phyloP scores from a whole-genome alignment of 306 rosid genomes.

The Gastrolobium villosum region DNA sequence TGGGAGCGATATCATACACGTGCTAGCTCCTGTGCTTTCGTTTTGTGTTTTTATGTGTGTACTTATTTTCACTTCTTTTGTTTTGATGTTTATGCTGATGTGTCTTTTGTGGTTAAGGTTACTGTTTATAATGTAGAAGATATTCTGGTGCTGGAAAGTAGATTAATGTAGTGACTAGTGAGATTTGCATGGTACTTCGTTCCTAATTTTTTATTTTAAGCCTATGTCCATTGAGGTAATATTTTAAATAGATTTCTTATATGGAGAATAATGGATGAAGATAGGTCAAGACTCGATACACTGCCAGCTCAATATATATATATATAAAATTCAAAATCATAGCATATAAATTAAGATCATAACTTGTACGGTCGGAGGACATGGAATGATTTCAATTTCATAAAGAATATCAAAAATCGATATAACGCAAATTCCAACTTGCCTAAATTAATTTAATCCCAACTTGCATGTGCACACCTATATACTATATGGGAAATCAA shows the following conservation, averaged over 20 bases:
- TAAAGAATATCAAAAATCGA: slow-evolving; percentile 14
- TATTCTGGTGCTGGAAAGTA: slow-evolving; percentile 4
- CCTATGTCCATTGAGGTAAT: slow-evolving; percentile 2
- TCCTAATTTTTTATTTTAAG: not conserved
- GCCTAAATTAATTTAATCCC: slow-evolving; percentile 19
- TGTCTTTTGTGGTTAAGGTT: slow-evolving; percentile 16
- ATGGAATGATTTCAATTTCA: slow-evolving; percentile 41
- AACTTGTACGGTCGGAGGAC: slow-evolving; percentile 47
- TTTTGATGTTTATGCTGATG: not conserved
- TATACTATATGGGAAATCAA: not conserved
- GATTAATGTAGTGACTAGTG: slow-evolving; percentile 6
- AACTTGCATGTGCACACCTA: not conserved
- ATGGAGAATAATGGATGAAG: not conserved
- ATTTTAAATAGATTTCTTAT: not conserved
- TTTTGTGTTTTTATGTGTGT: not conserved
- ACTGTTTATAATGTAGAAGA: not conserved
- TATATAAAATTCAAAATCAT: slow-evolving; percentile 21
- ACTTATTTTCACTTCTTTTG: not conserved
- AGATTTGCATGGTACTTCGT: slow-evolving; percentile 14
- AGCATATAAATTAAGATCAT: not conserved
- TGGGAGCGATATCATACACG: slow-evolving; percentile 53
- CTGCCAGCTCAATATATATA: slow-evolving; percentile 38
- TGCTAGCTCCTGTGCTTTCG: slow-evolving; percentile 54
- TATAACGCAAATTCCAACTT: slow-evolving; percentile 14
- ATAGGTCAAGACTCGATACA: slow-evolving; percentile 18